Evolutionary conservation across 495 filamentous ascomycete species (phyloP), one percentile per base, ranked within the genome.

Genomic region (Extremus antarcticus): DNA sequence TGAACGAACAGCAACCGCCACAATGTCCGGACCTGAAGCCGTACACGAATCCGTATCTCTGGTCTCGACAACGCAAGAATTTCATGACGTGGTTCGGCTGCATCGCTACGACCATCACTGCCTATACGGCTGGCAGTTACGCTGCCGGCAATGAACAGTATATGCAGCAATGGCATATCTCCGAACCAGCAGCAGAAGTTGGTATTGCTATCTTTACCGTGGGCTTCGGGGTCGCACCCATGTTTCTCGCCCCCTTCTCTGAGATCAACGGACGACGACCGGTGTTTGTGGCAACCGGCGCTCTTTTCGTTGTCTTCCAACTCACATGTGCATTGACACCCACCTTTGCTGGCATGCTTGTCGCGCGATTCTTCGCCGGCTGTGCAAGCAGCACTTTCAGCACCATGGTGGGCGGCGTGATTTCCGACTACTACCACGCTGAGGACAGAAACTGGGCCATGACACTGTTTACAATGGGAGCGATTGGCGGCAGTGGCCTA

Each of bases 401-500:
- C 3, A 94, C 88, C 13, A 91, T 95, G 84, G 87, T 95, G 1
- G 91, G 91, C 32, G 91, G 91, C 0, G 86, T 96, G 7, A 84
- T 97, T 25, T 83, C 83, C 50, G 91, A 97, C 61, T 84, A 95
- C 55, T 96, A 89, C 67, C 82, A 84, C 35, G 78, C 85, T 9
- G 68, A 86, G 56, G 85, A 84, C 38, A 74, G 91, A 29, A 95
- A 95, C 60, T 87, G 84, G 1, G 87, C 90, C 3, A 97, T 97
- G 91, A 84, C 88, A 1, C 62, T 94, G 1, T 95, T 94, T 65
- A 81, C 84, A 0, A 86, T 82, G 1, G 73, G 74, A 20, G 90
- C 87, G 0, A 68, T 96, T 9, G 75, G 85, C 16, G 92, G 90
- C 0, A 95, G 88, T 0, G 90, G 89, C 1, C 68, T 86, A 0